phyloP scores from a whole-genome alignment of 192 early-diverging fungal species.

The Glomus cerebriforme region DNA sequence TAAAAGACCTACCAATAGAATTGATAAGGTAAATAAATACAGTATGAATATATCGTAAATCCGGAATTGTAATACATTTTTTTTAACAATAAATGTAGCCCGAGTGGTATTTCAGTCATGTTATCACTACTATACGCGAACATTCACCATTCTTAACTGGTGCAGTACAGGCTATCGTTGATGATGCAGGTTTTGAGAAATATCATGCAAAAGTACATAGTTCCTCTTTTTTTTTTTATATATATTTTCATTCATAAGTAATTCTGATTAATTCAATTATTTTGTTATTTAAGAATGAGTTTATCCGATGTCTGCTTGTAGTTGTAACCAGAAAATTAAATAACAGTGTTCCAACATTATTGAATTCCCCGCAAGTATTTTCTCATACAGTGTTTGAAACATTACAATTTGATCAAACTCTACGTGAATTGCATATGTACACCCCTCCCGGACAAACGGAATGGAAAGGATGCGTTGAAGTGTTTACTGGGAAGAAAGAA shows the following conservation, averaged over 20 bases:
- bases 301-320: slow-evolving; percentile 58
- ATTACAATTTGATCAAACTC: slow-evolving; percentile 65
- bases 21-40: slow-evolving; percentile 61
- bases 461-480: slow-evolving; percentile 48
- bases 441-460: slow-evolving; percentile 41
- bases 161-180: slow-evolving; percentile 63
- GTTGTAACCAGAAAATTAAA: slow-evolving; percentile 61
- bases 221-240: too few relatives aligned
- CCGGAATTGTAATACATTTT: background rate
- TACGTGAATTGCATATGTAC: slow-evolving; percentile 65
- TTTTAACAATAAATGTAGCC: slow-evolving; percentile 45
- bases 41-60: background rate
- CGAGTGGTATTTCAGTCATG: slow-evolving; percentile 76
- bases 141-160: slow-evolving; percentile 66
- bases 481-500: slow-evolving; percentile 55
- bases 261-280: background rate
- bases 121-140: slow-evolving; percentile 57
- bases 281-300: slow-evolving; percentile 52
- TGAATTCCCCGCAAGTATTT: slow-evolving; percentile 59
- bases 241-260: background rate
- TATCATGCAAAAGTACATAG: slow-evolving; percentile 53
- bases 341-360: slow-evolving; percentile 51
- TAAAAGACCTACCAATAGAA: slow-evolving; percentile 65
- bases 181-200: slow-evolving; percentile 45
- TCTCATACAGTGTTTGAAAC: slow-evolving; percentile 69